Evolutionary conservation across 1,284 basidiomycete genomes (phyloP), one percentile per base, ranked within the genome.

Genomic region (Papiliotrema nemorosa): DNA sequence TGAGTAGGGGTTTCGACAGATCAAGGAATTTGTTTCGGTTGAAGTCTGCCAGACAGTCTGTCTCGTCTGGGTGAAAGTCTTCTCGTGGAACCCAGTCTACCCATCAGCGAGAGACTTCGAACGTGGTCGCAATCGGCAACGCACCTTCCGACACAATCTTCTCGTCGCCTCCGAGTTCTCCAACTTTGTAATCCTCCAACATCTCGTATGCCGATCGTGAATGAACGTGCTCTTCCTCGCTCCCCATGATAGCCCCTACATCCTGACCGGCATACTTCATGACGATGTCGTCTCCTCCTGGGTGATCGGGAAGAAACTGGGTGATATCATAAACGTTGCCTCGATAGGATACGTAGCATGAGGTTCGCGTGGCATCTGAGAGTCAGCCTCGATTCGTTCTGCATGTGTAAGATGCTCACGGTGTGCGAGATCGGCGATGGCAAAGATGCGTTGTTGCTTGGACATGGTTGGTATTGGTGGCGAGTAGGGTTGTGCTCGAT

Each of bases 1-100:
- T 49, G 14, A 72, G 52, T 4, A 99, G 75, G 3, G 96, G 91
- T 71, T 86, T 84, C 59, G 83, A 81, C 26, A 99, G 81, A 73
- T 99, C 94, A 56, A 99, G 79, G 76, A 99, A 99, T 69, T 90
- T 81, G 73, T 88, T 90, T 77, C 88, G 86, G 73, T 86, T 84
- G 61, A 75, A 85, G 85, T 97, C 92, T 58, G 81, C 81, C 0
- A 77, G 78, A 26, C 81, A 78, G 63, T 94, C 84, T 9, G 92
- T 96, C 66, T 90, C 81, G 58, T 93, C 87, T 12, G 91, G 90
- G 60, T 87, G 82, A 69, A 93, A 94, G 65, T 93, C 84, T 54
- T 91, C 90, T 22, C 84, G 80, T 7, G 88, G 84, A 52, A 87
- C 84, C 87, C 90, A 91, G 64, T 90, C 88, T 89, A 69, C n/a